A percentile compares a stretch with the other conserved stretches of the same genome.
phyloP scores from a whole-genome alignment of 345 rosid species.

The Euclidium syriacum region DNA sequence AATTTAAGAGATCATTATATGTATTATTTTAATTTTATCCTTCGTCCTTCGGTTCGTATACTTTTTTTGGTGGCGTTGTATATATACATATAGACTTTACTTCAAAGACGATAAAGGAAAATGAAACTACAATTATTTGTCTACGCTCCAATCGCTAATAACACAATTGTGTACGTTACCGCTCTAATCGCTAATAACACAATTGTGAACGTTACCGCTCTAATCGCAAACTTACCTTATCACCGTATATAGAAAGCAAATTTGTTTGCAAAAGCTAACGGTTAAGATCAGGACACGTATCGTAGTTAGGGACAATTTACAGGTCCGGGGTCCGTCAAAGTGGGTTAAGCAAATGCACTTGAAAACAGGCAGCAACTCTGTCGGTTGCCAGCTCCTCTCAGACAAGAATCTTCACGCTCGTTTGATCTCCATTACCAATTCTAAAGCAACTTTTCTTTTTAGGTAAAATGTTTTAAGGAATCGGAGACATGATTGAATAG shows the following conservation, averaged over 20 bases:
- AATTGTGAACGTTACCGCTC: neutral
- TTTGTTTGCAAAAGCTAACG: neutral
- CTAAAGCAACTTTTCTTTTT: neutral
- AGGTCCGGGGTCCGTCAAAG: slow-evolving; percentile 42
- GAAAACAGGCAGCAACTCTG: slow-evolving; percentile 54
- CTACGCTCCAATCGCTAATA: neutral
- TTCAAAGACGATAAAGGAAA: neutral
- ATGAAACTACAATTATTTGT: neutral
- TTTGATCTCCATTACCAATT: neutral
- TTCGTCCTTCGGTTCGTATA: neutral
- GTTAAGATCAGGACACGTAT: slow-evolving; percentile 35
- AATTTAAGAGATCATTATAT: slow-evolving; percentile 18
- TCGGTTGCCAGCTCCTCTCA: slow-evolving; percentile 69
- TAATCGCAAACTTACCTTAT: neutral
- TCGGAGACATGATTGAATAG: neutral
- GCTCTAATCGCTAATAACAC: neutral
- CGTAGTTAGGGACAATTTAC: slow-evolving; percentile 37
- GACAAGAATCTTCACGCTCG: slow-evolving; percentile 39
- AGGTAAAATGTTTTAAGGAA: neutral
- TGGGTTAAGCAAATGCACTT: slow-evolving; percentile 10
- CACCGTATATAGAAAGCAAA: neutral
- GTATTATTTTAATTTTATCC: neutral
- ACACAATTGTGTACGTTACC: neutral
- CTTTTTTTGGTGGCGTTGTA: neutral
- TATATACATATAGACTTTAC: neutral